phyloP scores from a whole-genome alignment of 1,284 basidiomycete species.

The Apiotrichum akiyoshidainum region DNA sequence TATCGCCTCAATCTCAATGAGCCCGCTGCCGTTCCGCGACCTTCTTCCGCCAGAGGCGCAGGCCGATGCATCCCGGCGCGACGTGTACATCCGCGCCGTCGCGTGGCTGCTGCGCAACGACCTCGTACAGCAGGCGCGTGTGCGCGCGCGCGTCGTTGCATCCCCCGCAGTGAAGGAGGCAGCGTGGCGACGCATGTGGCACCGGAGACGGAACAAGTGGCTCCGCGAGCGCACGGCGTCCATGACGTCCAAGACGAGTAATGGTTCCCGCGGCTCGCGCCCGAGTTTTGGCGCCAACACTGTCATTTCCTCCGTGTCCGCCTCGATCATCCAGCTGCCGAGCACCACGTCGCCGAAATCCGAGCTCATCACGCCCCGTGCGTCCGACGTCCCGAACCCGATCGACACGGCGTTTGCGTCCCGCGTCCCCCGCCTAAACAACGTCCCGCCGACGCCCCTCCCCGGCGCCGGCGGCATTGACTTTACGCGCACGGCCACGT shows the following conservation, averaged over 20 bases:
- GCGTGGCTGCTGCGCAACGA: constrained; percentile 87
- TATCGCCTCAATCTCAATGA: constrained; percentile 67
- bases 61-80: constrained; percentile 48
- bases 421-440: constrained; percentile 12
- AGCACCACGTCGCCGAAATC: not conserved
- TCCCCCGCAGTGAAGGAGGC: constrained; percentile 69
- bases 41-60: constrained; percentile 32
- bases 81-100: constrained; percentile 76
- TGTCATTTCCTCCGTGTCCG: not conserved
- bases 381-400: not conserved
- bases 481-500: not conserved
- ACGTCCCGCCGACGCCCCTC: not conserved
- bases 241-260: not conserved
- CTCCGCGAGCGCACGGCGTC: constrained; percentile 19
- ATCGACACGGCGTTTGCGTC: constrained; percentile 10
- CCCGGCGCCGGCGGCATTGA: not conserved
- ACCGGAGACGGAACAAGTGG: constrained; percentile 37
- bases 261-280: constrained; percentile 3
- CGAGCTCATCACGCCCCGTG: not conserved
- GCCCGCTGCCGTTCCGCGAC: constrained; percentile 62
- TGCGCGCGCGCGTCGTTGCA: constrained; percentile 78
- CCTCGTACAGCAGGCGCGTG: constrained; percentile 78
- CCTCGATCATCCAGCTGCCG: not conserved
- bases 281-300: constrained; percentile 8
- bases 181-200: constrained; percentile 45